Base-by-base conservation (phyloP, 306 rosid species). In the Notholithocarpus densiflorus region DNA sequence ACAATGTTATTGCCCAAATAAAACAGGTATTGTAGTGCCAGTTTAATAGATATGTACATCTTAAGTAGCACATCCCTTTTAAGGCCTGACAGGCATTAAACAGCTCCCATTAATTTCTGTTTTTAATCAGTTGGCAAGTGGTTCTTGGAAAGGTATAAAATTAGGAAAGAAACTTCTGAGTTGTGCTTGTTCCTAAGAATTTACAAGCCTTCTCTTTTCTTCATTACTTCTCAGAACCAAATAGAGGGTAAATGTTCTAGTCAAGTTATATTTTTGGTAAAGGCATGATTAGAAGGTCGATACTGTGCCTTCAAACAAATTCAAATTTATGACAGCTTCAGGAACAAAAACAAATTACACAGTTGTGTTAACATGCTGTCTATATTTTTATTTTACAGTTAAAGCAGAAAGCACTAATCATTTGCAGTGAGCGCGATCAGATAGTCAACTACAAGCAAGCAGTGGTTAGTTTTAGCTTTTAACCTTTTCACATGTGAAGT, bases 391-490 rank as follows among this genome's bases (percentile, higher is more conserved):
- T 32, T 40, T 68, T 56, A 51, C 79, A 89, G 92, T 90, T 89
- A 75, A 82, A 80, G 77, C 90, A 89, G 79, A 82, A 80, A 80
- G 73, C 77, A 57, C 92, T 89, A 23, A 5, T 89, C 70, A 84
- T 89, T 70, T 83, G 84, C 11, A 73, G 92, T 45, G 90, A 89
- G 83, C 65, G 74, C 0, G 92, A 89, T 77, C 81, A 48, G 17
- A 86, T 89, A 51, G 65, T 89, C 77, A 29, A 78, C 86, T 84
- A 84, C 78, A 82, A 89, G 76, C 81, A 86, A 84, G 73, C 68
- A 73, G 68, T 89, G 89, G 92, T 89, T 18, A 84, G 92, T 88
- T 62, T 37, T 66, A 27, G 48, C 12, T 55, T 64, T 69, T 54
- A 57, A 13, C 74, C 61, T 29, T 37, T 23, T 32, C 11, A 34